Conservation (phyloP, 2,329 filamentous ascomycete species). For the Sporothrix humicola region DNA sequence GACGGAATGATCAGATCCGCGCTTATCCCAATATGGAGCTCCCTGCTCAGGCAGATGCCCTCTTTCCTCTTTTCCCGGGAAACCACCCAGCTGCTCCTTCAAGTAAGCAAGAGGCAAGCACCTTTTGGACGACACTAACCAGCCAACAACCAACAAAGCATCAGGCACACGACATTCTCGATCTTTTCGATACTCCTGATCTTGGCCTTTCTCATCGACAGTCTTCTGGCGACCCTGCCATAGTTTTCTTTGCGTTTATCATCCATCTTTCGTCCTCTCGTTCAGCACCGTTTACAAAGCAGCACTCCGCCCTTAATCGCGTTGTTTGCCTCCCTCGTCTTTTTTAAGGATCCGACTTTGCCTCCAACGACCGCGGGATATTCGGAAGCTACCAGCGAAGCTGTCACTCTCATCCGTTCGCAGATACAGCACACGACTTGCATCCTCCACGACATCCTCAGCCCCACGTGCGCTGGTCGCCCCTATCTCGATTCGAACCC, state of each 20-base stretch:
- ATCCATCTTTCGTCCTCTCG: neutral
- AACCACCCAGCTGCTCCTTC: conserved; percentile 6
- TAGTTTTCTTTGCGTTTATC: neutral
- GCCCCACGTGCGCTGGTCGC: conserved; percentile 6
- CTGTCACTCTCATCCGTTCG: too few species aligned
- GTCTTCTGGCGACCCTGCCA: conserved; percentile 1
- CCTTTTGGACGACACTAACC: neutral
- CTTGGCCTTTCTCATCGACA: too few species aligned
- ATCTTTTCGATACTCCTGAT: neutral
- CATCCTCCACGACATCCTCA: neutral
- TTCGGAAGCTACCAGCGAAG: too few species aligned
- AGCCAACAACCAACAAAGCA: neutral
- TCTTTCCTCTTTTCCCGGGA: conserved; percentile 26
- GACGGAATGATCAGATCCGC: conserved; percentile 26
- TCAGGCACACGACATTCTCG: conserved; percentile 18
- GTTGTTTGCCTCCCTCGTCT: neutral
- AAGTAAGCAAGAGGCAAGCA: conserved; percentile 11
- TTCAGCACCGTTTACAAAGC: neutral
- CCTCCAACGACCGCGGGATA: conserved; percentile 1
- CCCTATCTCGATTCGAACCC: neutral
- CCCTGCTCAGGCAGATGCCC: conserved; percentile 20
- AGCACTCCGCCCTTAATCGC: neutral
- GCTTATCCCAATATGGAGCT: conserved; percentile 29
- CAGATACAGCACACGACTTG: too few species aligned
- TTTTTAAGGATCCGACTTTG: neutral